Evolutionary conservation across 345 rosid species (phyloP).

Genomic region (Arabidopsis arenosa): DNA sequence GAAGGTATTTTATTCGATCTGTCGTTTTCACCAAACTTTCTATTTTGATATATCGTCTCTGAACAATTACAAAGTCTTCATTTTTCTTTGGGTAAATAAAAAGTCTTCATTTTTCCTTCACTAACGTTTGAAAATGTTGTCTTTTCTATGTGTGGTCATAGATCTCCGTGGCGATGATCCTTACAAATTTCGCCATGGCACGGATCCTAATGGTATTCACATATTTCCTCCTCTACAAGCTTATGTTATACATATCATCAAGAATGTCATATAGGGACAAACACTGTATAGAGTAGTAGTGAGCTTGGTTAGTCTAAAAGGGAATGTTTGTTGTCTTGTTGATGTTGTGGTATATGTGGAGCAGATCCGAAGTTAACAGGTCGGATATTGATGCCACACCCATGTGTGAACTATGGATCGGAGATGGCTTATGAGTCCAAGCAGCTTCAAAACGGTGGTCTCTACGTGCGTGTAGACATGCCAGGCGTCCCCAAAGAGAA

Average conservation of each 20-base stretch:
- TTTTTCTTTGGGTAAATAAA: too few species aligned
- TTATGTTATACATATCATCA: too few species aligned
- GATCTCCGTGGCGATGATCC: neutral
- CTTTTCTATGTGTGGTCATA: neutral
- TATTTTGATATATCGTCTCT: neutral
- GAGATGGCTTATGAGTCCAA: slow-evolving; percentile 38
- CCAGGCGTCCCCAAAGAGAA: slow-evolving; percentile 36
- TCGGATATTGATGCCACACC: slow-evolving; percentile 20
- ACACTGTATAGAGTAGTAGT: neutral
- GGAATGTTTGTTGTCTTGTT: neutral
- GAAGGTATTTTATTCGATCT: neutral
- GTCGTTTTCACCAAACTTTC: neutral
- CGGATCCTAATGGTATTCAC: neutral
- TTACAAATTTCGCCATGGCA: neutral
- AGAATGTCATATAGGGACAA: neutral
- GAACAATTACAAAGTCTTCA: too few species aligned
- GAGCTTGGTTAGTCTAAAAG: neutral
- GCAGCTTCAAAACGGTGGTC: slow-evolving; percentile 27
- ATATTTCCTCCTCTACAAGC: neutral
- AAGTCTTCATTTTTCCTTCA: neutral
- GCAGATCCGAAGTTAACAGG: slow-evolving; percentile 31
- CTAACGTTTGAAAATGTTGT: neutral
- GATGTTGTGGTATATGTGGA: neutral
- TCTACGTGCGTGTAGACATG: slow-evolving; percentile 40
- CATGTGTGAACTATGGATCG: slow-evolving; percentile 26